Conservation (phyloP, 257 asterid species). For the Plantago elongata region DNA sequence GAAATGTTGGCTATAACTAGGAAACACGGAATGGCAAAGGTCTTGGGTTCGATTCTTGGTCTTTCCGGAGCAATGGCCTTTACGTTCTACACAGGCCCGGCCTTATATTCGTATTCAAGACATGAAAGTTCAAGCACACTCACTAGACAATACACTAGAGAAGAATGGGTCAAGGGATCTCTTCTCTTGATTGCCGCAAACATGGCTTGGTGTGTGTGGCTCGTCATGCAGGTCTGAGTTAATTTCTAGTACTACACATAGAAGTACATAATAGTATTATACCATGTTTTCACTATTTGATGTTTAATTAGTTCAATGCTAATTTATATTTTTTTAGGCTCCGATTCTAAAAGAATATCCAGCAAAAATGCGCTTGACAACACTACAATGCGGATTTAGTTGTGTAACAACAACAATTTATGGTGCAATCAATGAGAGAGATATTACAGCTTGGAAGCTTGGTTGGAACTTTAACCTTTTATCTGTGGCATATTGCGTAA, state of each 20-base stretch:
- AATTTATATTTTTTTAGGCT: conserved; percentile 23
- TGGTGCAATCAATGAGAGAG: conserved; percentile 33
- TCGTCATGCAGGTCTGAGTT: conserved; percentile 47
- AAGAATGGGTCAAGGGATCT: conserved; percentile 63
- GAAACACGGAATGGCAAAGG: conserved; percentile 56
- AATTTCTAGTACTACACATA: no score
- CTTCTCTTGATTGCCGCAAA: conserved; percentile 41
- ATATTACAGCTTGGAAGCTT: conserved; percentile 42
- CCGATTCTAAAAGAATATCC: conserved; percentile 43
- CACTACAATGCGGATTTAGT: conserved; percentile 50
- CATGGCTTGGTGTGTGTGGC: conserved; percentile 47
- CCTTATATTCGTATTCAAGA: conserved; percentile 21
- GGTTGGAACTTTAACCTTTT: conserved; percentile 46
- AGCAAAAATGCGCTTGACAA: conserved; percentile 39
- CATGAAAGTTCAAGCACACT: conserved; percentile 12
- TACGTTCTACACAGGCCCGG: conserved; percentile 57
- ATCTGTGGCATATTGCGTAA: conserved; percentile 16
- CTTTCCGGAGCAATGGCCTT: conserved; percentile 48
- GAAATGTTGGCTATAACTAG: conserved; percentile 34
- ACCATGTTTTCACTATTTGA: no score
- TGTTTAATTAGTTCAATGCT: no score
- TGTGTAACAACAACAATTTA: conserved; percentile 35
- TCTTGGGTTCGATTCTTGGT: conserved; percentile 38
- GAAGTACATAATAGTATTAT: no score
- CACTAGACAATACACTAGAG: conserved; percentile 22